A percentile compares a stretch with the other conserved stretches of the same genome.
phyloP scores from a whole-genome alignment of 257 asterid genomes.

The Sherardia arvensis region DNA sequence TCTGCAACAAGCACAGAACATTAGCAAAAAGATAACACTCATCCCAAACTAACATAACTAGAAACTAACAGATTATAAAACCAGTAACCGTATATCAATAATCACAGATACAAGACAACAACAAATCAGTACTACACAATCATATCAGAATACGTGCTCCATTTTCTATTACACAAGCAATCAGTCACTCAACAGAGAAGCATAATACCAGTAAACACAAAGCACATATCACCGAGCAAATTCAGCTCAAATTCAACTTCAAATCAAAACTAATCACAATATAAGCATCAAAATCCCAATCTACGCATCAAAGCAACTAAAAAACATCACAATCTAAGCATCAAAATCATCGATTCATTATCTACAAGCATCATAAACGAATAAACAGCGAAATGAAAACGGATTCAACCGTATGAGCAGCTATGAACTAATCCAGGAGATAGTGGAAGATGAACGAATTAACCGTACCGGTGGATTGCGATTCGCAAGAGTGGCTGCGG shows the following conservation, averaged over 20 bases:
- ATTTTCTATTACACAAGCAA: too few species aligned
- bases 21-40: neutral
- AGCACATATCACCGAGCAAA: too few species aligned
- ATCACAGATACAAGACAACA: too few species aligned
- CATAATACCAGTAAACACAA: too few species aligned
- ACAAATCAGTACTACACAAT: too few species aligned
- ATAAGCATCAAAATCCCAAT: neutral
- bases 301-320: neutral
- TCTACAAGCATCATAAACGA: neutral
- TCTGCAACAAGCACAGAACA: neutral
- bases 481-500: slow-evolving; percentile 3
- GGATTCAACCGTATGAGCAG: neutral
- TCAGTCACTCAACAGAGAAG: too few species aligned
- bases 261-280: too few species aligned
- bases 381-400: neutral
- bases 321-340: neutral
- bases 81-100: too few species aligned
- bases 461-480: neutral
- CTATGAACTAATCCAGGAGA: neutral
- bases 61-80: too few species aligned
- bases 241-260: too few species aligned
- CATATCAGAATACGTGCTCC: too few species aligned
- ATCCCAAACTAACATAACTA: too few species aligned
- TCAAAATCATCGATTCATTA: neutral
- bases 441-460: neutral